Conservation (phyloP, 306 rosid species). For the Chamaecrista fasciculata region DNA sequence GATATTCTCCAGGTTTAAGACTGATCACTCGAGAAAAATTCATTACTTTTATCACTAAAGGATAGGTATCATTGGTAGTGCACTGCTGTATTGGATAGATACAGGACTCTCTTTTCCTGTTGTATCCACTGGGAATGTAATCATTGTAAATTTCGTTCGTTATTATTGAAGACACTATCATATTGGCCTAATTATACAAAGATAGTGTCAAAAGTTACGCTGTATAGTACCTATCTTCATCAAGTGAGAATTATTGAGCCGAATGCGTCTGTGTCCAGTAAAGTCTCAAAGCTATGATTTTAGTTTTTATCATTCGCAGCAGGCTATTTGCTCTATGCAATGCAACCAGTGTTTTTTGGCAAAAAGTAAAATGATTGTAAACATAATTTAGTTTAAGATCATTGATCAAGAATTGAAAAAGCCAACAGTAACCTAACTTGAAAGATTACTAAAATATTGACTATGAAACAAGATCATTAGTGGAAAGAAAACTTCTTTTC, state of each 20-base stretch:
- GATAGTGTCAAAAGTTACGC: not conserved
- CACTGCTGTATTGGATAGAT: not conserved
- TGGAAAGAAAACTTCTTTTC: too few relatives aligned
- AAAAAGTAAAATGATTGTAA: too few relatives aligned
- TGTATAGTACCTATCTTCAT: not conserved
- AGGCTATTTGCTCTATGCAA: constrained; percentile 9
- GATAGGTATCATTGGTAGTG: not conserved
- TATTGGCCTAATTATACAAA: constrained; percentile 24
- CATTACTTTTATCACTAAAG: constrained; percentile 3
- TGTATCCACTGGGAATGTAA: not conserved
- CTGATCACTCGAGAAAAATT: not conserved
- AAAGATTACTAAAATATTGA: too few relatives aligned
- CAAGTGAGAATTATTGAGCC: constrained; percentile 16
- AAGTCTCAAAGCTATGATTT: not conserved
- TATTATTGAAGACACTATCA: constrained; percentile 28
- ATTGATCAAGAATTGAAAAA: too few relatives aligned
- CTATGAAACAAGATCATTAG: too few relatives aligned
- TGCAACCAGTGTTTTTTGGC: not conserved
- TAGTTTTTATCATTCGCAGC: constrained; percentile 23
- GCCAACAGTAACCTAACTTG: too few relatives aligned
- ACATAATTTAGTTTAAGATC: too few relatives aligned
- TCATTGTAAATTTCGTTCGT: not conserved
- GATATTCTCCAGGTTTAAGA: not conserved
- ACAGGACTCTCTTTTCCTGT: not conserved
- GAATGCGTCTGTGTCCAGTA: constrained; percentile 13